Evolutionary conservation across 2,329 filamentous ascomycete genomes (phyloP).

Genomic region (Bipolaris victoriae): DNA sequence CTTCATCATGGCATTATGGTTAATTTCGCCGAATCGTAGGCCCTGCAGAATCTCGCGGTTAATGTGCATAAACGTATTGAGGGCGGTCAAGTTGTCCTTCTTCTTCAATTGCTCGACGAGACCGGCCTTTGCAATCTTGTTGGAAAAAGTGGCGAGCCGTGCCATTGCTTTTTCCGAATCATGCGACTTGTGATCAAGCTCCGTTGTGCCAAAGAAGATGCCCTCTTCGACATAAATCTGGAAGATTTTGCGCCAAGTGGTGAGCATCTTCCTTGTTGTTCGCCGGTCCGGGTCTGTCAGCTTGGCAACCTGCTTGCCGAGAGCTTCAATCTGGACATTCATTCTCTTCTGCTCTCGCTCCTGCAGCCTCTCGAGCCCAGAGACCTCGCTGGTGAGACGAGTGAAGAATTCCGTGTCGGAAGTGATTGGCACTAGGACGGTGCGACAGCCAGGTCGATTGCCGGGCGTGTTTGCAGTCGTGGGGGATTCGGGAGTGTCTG

Average conservation of each 20-base stretch:
- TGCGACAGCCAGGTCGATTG: constrained; percentile 42
- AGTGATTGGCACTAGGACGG: constrained; percentile 75
- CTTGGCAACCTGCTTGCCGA: constrained; percentile 69
- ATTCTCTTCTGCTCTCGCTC: constrained; percentile 69
- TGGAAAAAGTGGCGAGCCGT: constrained; percentile 74
- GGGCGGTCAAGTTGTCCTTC: constrained; percentile 67
- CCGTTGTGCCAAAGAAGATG: constrained; percentile 81
- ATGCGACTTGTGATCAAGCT: constrained; percentile 71
- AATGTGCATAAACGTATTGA: constrained; percentile 72
- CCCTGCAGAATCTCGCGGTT: constrained; percentile 80
- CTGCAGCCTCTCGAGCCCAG: constrained; percentile 71
- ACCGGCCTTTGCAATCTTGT: constrained; percentile 66
- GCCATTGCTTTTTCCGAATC: constrained; percentile 69
- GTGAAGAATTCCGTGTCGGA: constrained; percentile 83
- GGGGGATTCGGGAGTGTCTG: not conserved
- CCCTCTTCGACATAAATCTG: constrained; percentile 79
- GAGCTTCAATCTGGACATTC: constrained; percentile 64
- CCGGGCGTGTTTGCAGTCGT: constrained; percentile 4
- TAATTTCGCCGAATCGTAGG: constrained; percentile 84
- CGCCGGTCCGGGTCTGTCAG: constrained; percentile 70
- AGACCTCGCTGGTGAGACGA: constrained; percentile 73
- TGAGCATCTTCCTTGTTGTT: constrained; percentile 68
- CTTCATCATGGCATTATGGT: constrained; percentile 76
- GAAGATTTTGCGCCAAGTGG: constrained; percentile 80
- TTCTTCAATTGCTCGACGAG: constrained; percentile 68